Percentiles rank a stretch among this genome's conserved stretches.
Conservation (phyloP, 495 filamentous ascomycete species). For the Platismatia glauca region DNA sequence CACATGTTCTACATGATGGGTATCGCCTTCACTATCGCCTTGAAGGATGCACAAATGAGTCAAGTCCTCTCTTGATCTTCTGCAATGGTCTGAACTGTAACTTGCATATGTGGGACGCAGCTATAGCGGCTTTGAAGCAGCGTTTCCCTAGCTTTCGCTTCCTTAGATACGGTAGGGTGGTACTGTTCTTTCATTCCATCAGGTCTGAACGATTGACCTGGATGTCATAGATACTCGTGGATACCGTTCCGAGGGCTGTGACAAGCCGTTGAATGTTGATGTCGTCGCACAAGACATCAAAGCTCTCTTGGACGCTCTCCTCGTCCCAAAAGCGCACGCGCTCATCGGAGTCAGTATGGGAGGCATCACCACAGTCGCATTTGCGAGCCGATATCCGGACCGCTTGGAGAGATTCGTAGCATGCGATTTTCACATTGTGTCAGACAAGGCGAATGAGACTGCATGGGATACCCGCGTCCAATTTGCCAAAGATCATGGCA, state of each 20-base stretch:
- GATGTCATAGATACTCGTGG: not conserved
- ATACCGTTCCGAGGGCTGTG: not conserved
- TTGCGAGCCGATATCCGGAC: not conserved
- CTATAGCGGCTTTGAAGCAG: not conserved
- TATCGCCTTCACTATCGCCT: not conserved
- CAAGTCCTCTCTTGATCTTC: not conserved
- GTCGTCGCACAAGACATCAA: not conserved
- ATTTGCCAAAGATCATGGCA: not conserved
- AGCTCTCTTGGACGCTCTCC: not conserved
- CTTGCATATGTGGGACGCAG: not conserved
- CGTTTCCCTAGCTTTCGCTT: not conserved
- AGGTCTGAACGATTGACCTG: not conserved
- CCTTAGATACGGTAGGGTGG: not conserved
- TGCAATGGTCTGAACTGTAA: not conserved
- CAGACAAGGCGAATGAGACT: not conserved
- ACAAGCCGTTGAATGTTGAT: not conserved
- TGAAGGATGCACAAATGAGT: not conserved
- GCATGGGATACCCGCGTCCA: not conserved
- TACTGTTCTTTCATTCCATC: not conserved
- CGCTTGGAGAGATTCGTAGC: not conserved
- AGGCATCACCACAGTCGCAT: not conserved
- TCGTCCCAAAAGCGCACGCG: not conserved
- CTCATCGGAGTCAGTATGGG: not conserved
- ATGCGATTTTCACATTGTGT: not conserved
- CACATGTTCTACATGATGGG: not conserved